Evolutionary conservation across 2,329 filamentous ascomycete species (phyloP), one percentile per base, ranked within the genome.

Genomic region (Lecanosticta acicola): DNA sequence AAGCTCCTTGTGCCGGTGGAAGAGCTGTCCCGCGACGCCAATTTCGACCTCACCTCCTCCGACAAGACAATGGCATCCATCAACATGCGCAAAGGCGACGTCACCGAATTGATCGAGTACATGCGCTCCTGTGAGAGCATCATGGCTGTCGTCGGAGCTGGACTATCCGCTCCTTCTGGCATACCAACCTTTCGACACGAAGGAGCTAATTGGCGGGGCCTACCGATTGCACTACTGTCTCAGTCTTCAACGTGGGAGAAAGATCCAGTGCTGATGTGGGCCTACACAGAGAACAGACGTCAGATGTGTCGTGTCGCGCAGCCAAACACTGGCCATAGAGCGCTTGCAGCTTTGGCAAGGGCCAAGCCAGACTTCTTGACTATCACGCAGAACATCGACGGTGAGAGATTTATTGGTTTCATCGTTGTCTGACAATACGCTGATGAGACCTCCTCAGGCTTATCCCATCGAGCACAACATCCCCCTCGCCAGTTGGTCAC

Each of bases 301-400:
- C 16, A 34, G 32, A 43, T 21, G 26, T 29, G 18, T 9, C 13
- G 16, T 11, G 32, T 16, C 7, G 40, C 32, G 11, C 40, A 21
- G n/a, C 38, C 44, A 18, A 46, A 46, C 37, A 32, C 38, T 7
- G 39, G 38, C 11, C 44, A 46, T 32, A 14, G 18, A 19, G 44
- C 44, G 8, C 32, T 42, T 7, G 44, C 44, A 8, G 19, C 9
- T 11, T 11, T 48, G n/a, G 45, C 45, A 18, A 29, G 20, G 16
- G 13, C 3, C 2, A 48, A 48, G 29, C 19, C 16, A 7, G 21
- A 39, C 14, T 35, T 43, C 26, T 21, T 48, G 14, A 39, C 40
- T 14, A 32, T 48, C 29, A 43, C 45, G 16, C 45, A 48, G 40
- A 48, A 48, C 14, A 34, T 48, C 16, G 45, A 48, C 26, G 45